Percentiles rank a stretch among this genome's conserved stretches.
These are phyloP conservation scores for Mycena filopes DNA, from an alignment of 768 basidiomycete species.

Conservation along the genomic window DNA sequence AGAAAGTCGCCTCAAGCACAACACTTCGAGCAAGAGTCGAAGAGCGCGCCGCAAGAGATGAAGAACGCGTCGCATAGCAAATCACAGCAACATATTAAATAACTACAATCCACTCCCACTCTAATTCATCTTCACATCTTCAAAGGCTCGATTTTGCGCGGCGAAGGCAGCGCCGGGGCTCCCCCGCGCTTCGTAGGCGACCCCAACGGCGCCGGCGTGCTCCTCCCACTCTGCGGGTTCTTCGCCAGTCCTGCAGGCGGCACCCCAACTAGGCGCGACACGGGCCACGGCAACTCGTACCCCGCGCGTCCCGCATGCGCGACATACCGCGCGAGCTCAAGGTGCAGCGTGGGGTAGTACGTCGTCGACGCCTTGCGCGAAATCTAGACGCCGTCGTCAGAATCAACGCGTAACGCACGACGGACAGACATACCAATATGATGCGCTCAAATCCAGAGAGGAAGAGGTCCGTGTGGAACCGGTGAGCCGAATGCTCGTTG, in stretches of 20 bases:
- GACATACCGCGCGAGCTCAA: constrained; percentile 92
- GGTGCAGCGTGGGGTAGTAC: constrained; percentile 94
- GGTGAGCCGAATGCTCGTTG: constrained; percentile 79
- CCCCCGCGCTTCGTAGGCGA: constrained; percentile 28
- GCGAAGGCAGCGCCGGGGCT: constrained; percentile 21
- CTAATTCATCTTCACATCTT: constrained; percentile 27
- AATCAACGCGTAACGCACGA: background rate
- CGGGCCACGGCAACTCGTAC: constrained; percentile 83
- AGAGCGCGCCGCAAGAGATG: no score
- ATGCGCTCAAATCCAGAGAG: constrained; percentile 92
- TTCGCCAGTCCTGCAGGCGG: constrained; percentile 77
- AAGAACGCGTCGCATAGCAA: constrained; percentile 8
- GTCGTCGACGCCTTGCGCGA: constrained; percentile 94
- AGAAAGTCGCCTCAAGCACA: no score
- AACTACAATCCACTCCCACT: background rate
- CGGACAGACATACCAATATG: constrained; percentile 67
- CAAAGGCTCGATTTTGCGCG: constrained; percentile 28
- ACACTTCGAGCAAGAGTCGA: no score
- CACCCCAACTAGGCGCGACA: constrained; percentile 80
- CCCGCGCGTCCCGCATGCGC: constrained; percentile 70
- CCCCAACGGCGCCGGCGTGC: constrained; percentile 20
- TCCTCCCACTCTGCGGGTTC: constrained; percentile 36
- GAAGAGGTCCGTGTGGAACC: constrained; percentile 89
- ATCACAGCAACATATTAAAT: background rate
- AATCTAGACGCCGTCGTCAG: constrained; percentile 61